Evolutionary conservation across 805 yeast genomes (phyloP).

Genomic region (Barnettozyma siamensis): DNA sequence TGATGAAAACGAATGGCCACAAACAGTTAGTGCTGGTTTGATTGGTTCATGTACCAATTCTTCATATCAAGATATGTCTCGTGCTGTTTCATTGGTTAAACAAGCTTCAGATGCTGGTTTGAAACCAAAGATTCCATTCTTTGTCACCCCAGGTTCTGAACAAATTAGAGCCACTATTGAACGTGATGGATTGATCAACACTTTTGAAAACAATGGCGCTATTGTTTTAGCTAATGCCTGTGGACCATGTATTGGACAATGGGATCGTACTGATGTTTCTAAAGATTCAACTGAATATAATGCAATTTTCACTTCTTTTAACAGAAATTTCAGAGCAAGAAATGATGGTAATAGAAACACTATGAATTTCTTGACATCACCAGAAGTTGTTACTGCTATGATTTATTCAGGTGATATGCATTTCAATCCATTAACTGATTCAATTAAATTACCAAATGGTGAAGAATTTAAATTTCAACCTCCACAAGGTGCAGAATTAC

Average conservation of each 20-base stretch:
- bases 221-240: conserved; percentile 94
- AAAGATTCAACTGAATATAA: conserved; percentile 62
- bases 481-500: conserved; percentile 81
- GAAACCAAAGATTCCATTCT: conserved; percentile 85
- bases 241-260: conserved; percentile 99
- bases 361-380: conserved; percentile 97
- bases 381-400: conserved; percentile 96
- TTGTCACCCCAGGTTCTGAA: conserved; percentile 97
- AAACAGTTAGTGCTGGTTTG: conserved; percentile 80
- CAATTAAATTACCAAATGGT: conserved; percentile 68
- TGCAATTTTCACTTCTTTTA: conserved; percentile 94
- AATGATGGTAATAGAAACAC: conserved; percentile 98
- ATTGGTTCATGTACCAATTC: conserved; percentile 99
- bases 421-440: conserved; percentile 87
- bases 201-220: conserved; percentile 85
- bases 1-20: conserved; percentile 77
- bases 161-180: conserved; percentile 96
- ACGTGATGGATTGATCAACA: conserved; percentile 83
- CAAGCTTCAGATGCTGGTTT: conserved; percentile 86
- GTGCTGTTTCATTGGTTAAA: conserved; percentile 84
- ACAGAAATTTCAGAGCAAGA: conserved; percentile 96
- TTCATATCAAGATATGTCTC: conserved; percentile 96
- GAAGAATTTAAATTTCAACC: conserved; percentile 70
- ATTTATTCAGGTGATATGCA: conserved; percentile 89
- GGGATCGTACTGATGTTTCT: conserved; percentile 86